Conservation (phyloP, 2,329 filamentous ascomycete species). For the Apiospora saccharicola region DNA sequence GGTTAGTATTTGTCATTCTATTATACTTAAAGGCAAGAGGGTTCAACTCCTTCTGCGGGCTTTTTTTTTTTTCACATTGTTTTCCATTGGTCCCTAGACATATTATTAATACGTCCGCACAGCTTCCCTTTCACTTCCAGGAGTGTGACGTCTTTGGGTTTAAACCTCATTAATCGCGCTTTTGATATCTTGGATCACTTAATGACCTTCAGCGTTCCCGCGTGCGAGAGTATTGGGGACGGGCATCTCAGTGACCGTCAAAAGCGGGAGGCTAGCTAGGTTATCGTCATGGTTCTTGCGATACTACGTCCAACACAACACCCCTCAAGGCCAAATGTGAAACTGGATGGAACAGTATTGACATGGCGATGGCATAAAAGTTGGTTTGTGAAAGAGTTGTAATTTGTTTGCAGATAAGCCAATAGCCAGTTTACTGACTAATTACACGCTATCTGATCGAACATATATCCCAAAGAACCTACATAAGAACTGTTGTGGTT, state of each 20-base stretch:
- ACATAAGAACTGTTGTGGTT: background rate
- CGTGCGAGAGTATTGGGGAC: background rate
- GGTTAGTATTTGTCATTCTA: background rate
- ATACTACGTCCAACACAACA: background rate
- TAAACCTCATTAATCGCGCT: background rate
- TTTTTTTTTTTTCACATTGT: background rate
- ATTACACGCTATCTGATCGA: background rate
- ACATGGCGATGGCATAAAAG: no score
- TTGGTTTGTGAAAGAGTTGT: background rate
- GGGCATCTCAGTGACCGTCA: background rate
- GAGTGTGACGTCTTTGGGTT: background rate
- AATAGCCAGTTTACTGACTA: background rate
- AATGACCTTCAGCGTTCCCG: background rate
- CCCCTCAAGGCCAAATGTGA: no score
- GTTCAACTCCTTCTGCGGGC: constrained; percentile 2
- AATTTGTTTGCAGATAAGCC: background rate
- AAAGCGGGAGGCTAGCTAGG: background rate
- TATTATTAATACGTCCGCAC: background rate
- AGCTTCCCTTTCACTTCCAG: background rate
- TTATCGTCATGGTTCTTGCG: background rate
- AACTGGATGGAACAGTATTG: background rate
- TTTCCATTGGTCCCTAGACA: background rate
- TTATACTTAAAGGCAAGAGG: constrained; percentile 2
- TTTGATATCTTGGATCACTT: background rate
- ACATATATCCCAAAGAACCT: background rate